phyloP scores from a whole-genome alignment of 192 early-diverging fungal species.

The Backusella liffmaniae region DNA sequence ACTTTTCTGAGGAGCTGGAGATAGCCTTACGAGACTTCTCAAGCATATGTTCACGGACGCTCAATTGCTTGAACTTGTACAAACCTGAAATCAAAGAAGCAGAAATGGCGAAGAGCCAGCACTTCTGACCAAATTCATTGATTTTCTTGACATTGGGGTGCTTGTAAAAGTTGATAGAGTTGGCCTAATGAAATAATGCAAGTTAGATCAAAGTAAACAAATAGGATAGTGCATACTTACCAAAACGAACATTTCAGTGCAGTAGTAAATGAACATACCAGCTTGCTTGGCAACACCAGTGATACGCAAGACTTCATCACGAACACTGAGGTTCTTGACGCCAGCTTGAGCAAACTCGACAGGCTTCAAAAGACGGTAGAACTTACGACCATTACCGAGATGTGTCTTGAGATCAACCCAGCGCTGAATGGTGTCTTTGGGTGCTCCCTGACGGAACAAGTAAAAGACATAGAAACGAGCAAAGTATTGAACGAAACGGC shows the following conservation, averaged over 20 bases:
- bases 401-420: slow-evolving; percentile 61
- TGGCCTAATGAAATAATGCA: slow-evolving; percentile 14
- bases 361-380: slow-evolving; percentile 70
- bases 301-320: slow-evolving; percentile 59
- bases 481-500: slow-evolving; percentile 86
- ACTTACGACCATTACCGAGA: slow-evolving; percentile 64
- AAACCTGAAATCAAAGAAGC: slow-evolving; percentile 61
- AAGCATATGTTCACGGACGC: slow-evolving; percentile 42
- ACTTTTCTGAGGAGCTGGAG: slow-evolving; percentile 26
- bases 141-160: slow-evolving; percentile 59
- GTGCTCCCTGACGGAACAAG: slow-evolving; percentile 50
- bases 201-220: neutral
- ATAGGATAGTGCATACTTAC: slow-evolving; percentile 37
- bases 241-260: slow-evolving; percentile 61
- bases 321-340: slow-evolving; percentile 48
- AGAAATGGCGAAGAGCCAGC: slow-evolving; percentile 66
- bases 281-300: slow-evolving; percentile 56
- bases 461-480: slow-evolving; percentile 77
- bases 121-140: slow-evolving; percentile 53
- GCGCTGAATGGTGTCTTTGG: slow-evolving; percentile 58
- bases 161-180: slow-evolving; percentile 24
- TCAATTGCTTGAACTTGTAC: slow-evolving; percentile 63
- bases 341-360: slow-evolving; percentile 64
- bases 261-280: slow-evolving; percentile 60
- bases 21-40: slow-evolving; percentile 26